Evolutionary conservation across 148 eudicot genomes (phyloP).

Genomic region (Rhododendron ovatum): DNA sequence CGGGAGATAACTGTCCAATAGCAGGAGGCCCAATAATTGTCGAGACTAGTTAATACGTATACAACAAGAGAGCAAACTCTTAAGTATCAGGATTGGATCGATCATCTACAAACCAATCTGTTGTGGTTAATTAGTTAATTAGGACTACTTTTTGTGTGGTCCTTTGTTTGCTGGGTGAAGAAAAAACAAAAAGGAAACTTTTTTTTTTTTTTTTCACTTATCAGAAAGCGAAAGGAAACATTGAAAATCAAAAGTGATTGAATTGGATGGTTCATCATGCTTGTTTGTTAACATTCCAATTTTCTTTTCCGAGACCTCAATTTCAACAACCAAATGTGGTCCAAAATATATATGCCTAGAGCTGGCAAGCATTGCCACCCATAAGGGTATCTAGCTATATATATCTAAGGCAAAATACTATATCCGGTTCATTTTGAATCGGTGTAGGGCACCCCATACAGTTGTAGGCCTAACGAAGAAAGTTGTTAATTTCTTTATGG

Average conservation of each 20-base stretch:
- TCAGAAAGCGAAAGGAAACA: neutral
- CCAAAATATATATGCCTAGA: neutral
- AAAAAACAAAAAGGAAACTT: neutral
- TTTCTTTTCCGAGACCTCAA: neutral
- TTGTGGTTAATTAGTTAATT: neutral
- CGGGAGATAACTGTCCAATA: neutral
- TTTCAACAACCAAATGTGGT: neutral
- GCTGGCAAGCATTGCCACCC: constrained; percentile 3
- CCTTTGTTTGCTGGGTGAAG: neutral
- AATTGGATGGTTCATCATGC: neutral
- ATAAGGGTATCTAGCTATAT: neutral
- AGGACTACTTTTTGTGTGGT: neutral
- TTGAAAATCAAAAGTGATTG: neutral
- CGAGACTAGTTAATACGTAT: too few species aligned
- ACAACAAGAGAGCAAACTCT: neutral
- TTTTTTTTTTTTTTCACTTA: neutral
- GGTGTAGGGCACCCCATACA: neutral
- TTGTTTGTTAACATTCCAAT: neutral
- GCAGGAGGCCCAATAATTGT: neutral
- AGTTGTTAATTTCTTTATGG: neutral
- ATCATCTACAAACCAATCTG: neutral
- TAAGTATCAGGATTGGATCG: neutral
- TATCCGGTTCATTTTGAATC: neutral
- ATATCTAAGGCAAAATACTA: neutral
- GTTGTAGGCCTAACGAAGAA: neutral